These are phyloP conservation scores for Catenaria anguillulae DNA, from an alignment of 371 early-diverging fungal species.

Conservation along the genomic window DNA sequence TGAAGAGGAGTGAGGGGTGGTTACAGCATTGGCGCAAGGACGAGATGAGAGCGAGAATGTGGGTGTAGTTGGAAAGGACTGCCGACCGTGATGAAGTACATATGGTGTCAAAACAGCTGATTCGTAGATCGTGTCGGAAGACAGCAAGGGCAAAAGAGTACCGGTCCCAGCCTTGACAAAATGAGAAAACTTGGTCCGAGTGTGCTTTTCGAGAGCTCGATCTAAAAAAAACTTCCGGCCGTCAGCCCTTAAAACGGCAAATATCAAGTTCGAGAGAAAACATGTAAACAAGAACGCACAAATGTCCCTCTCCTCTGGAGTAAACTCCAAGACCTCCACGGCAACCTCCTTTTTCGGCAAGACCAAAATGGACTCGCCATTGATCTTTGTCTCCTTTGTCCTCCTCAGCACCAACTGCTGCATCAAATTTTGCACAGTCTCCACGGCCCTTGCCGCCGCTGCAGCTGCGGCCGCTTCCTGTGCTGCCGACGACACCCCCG, in stretches of 20 bases:
- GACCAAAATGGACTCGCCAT: conserved; percentile 42
- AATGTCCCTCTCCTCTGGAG: conserved; percentile 16
- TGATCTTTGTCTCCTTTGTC: conserved; percentile 39
- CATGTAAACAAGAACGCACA: conserved; percentile 2
- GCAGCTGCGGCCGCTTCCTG: too few species aligned
- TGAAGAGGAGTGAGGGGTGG: conserved; percentile 44
- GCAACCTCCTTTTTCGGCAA: conserved; percentile 41
- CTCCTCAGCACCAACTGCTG: conserved; percentile 49
- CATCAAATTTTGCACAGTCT: conserved; percentile 44
- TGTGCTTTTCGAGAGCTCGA: conserved; percentile 28
- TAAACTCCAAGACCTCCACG: conserved; percentile 41
- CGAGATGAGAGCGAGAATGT: conserved; percentile 32
- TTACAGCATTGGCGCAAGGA: conserved; percentile 48
- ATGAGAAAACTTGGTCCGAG: conserved; percentile 28
- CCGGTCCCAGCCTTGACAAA: conserved; percentile 26
- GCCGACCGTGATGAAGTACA: background rate
- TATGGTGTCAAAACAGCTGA: background rate
- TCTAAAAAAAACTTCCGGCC: too few species aligned
- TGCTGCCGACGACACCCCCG: background rate
- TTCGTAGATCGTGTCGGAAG: too few species aligned
- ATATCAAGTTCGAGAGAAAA: background rate
- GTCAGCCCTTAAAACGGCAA: background rate
- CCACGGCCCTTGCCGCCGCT: conserved; percentile 30
- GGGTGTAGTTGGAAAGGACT: conserved; percentile 26
- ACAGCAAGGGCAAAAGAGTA: too few species aligned